Conservation (phyloP, 2,329 filamentous ascomycete species). For the Lasiodiplodia theobromae region DNA sequence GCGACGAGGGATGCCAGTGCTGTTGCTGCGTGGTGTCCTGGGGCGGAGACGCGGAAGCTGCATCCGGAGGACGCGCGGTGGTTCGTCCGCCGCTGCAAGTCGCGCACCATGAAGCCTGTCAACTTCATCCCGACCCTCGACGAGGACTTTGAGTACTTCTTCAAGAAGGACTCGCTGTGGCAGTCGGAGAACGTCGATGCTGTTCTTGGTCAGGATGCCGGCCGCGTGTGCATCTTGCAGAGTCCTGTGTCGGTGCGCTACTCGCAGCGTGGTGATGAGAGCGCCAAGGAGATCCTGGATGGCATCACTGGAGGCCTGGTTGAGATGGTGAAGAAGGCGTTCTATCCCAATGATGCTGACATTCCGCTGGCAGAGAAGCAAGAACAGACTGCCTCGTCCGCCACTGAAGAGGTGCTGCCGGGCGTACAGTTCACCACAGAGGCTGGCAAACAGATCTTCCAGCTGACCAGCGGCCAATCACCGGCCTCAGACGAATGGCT, state of each 20-base stretch:
- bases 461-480: neutral
- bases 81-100: conserved; percentile 43
- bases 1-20: neutral
- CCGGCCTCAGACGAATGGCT: neutral
- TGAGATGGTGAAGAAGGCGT: neutral
- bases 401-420: neutral
- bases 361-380: neutral
- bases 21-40: neutral
- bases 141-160: conserved; percentile 48
- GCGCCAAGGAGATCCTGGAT: conserved; percentile 32
- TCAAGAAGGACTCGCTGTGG: conserved; percentile 53
- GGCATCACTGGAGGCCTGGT: conserved; percentile 32
- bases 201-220: conserved; percentile 44
- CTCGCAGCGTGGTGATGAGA: conserved; percentile 8
- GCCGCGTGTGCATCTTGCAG: conserved; percentile 46
- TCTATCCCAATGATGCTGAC: neutral
- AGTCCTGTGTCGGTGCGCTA: conserved; percentile 45
- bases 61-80: conserved; percentile 35
- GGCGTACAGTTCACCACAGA: neutral
- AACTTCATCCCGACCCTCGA: conserved; percentile 47
- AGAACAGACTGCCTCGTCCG: neutral
- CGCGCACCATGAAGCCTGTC: conserved; percentile 44
- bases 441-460: neutral
- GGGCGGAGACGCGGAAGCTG: neutral
- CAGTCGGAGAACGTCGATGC: conserved; percentile 49